A percentile compares a stretch with the other conserved stretches of the same genome.
phyloP scores from a whole-genome alignment of 106 monocot species.

The Gastrodia elata region DNA sequence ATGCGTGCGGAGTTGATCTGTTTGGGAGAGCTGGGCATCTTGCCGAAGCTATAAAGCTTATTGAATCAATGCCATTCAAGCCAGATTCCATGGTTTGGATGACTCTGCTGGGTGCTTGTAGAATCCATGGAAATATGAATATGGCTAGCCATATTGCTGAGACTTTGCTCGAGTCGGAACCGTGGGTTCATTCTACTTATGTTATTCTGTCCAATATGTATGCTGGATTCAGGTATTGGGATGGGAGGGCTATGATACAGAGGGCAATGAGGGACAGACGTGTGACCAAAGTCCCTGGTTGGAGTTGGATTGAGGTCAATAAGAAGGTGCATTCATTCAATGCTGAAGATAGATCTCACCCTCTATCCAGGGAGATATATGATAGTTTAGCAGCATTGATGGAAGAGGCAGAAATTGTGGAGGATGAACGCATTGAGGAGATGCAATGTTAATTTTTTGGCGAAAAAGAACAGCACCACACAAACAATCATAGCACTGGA shows the following conservation, averaged over 20 bases:
- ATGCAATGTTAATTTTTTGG: too few species aligned
- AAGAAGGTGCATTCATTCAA: conserved; percentile 68
- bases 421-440: neutral
- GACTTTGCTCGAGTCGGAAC: conserved; percentile 30
- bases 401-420: conserved; percentile 18
- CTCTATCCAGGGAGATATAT: conserved; percentile 44
- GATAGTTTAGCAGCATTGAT: conserved; percentile 25
- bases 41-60: conserved; percentile 37
- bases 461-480: too few species aligned
- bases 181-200: conserved; percentile 48
- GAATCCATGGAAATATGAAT: conserved; percentile 54
- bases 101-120: conserved; percentile 68
- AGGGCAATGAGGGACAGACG: conserved; percentile 65
- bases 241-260: conserved; percentile 44
- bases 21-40: conserved; percentile 64
- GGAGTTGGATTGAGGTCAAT: conserved; percentile 87
- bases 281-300: conserved; percentile 72
- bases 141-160: conserved; percentile 37
- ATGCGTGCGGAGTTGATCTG: conserved; percentile 83
- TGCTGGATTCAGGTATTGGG: conserved; percentile 48
- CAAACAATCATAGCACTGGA: too few species aligned
- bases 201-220: conserved; percentile 56
- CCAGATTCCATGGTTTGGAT: conserved; percentile 68
- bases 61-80: conserved; percentile 61
- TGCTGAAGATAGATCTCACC: conserved; percentile 70